These are phyloP conservation scores for Lizonia empirigonia DNA, from an alignment of 2,329 filamentous ascomycete genomes.

Conservation along the genomic window DNA sequence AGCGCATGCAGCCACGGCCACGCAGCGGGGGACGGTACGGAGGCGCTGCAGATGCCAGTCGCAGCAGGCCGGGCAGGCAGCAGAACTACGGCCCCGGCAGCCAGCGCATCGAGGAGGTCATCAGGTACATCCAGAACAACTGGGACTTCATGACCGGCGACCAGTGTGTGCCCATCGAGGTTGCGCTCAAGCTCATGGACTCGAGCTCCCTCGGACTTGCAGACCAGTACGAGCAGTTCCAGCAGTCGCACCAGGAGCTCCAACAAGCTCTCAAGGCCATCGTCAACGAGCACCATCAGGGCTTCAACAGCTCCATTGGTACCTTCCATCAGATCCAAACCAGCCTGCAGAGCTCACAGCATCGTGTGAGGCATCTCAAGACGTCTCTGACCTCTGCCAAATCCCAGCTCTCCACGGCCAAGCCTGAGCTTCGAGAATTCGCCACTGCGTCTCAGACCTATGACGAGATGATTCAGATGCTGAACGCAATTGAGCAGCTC, in stretches of 20 bases:
- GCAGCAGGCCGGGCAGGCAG: conserved; percentile 34
- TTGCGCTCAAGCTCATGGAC: conserved; percentile 94
- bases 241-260: conserved; percentile 82
- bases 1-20: conserved; percentile 49
- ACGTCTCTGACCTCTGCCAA: conserved; percentile 83
- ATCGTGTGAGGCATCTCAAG: conserved; percentile 80
- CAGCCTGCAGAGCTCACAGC: conserved; percentile 87
- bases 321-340: conserved; percentile 98
- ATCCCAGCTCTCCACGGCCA: conserved; percentile 78
- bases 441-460: conserved; percentile 88
- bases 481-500: conserved; percentile 85
- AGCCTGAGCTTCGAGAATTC: conserved; percentile 88
- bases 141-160: conserved; percentile 92
- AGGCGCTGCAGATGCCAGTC: conserved; percentile 31
- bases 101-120: conserved; percentile 61
- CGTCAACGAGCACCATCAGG: conserved; percentile 98
- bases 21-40: conserved; percentile 42
- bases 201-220: conserved; percentile 90
- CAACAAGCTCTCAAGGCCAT: conserved; percentile 92
- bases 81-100: conserved; percentile 47
- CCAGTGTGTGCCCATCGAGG: conserved; percentile 89
- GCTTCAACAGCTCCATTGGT: conserved; percentile 98
- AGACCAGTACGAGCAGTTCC: conserved; percentile 84
- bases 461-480: conserved; percentile 82
- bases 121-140: conserved; percentile 83